Base-by-base conservation (phyloP, 2,329 filamentous ascomycete species). In the Pseudogymnoascus sp. region DNA sequence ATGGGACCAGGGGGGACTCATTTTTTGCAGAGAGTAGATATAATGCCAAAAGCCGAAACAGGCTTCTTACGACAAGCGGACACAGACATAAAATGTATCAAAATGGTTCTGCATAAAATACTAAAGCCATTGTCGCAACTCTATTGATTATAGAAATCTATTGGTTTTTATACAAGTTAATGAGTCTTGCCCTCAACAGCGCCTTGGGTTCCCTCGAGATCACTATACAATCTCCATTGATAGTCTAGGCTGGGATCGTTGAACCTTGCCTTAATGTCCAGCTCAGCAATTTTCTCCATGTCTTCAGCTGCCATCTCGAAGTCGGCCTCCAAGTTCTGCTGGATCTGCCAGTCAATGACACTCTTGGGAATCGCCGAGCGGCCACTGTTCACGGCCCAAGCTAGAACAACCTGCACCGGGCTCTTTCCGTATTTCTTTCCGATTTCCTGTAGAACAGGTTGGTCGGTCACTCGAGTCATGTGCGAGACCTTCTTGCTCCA, bases 281-380 rank as follows among this genome's bases (percentile, higher is more conserved):
- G 53, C 16, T 60, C 59, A 66, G 1, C 60, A 28, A 69, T 75
- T 59, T 76, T 76, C 21, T 74, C 71, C 80, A 81, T 79, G 82
- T 83, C 67, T 73, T 75, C 71, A 82, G 64, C 56, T 82, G 82
- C 62, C 80, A 63, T 14, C 36, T 62, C 59, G 25, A 70, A 70
- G 61, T 70, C 67, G n/a, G 64, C 64, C 12, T 61, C 66, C 11
- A 70, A 18, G 46, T 70, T 70, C 65, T 68, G 63, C 46, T 69
- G 64, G 28, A 74, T 72, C 64, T 74, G 72, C 70, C 72, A 74
- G 56, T 71, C 70, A 37, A 74, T 73, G 4, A 69, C 71, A 64
- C 74, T 76, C 67, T 77, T 77, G 0, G 74, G 74, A 7, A 77
- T 76, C 1, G 76, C 72, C 2, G 67, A 72, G 16, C 72, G 70